A percentile compares a stretch with the other conserved stretches of the same genome.
These are phyloP conservation scores for Candida rishiriensis DNA, from an alignment of 805 yeast species.

Conservation along the genomic window DNA sequence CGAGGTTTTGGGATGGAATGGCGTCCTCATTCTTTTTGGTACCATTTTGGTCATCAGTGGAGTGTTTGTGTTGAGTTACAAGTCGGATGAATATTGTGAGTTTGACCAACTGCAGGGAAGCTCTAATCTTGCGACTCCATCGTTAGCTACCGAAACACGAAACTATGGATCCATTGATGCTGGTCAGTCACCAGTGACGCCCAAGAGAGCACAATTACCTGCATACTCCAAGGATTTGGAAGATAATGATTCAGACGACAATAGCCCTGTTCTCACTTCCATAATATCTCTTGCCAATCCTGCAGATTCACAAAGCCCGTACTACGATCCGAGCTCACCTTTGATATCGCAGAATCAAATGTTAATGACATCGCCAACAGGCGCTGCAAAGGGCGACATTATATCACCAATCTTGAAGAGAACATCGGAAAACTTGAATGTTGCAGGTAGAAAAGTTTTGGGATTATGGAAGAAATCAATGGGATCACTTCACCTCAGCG, in stretches of 20 bases:
- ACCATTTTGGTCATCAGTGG: constrained; percentile 57
- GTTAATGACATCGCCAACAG: constrained; percentile 5
- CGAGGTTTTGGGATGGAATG: constrained; percentile 30
- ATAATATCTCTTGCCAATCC: constrained; percentile 19
- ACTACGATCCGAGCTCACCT: constrained; percentile 14
- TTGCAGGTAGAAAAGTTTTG: constrained; percentile 25
- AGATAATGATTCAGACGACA: neutral
- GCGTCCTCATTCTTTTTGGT: constrained; percentile 40
- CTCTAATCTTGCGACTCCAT: constrained; percentile 7
- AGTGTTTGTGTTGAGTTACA: constrained; percentile 62
- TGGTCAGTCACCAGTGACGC: constrained; percentile 9
- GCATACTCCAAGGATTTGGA: neutral
- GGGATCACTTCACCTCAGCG: constrained; percentile 11
- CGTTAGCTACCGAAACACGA: constrained; percentile 1
- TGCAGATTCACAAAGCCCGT: constrained; percentile 19
- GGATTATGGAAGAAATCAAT: constrained; percentile 23
- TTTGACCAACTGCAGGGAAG: constrained; percentile 4
- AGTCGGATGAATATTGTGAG: constrained; percentile 21
- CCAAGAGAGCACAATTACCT: constrained; percentile 9
- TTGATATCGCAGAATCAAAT: constrained; percentile 1
- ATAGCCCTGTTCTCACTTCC: constrained; percentile 15
- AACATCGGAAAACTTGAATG: constrained; percentile 23
- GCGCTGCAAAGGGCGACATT: constrained; percentile 12
- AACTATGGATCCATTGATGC: constrained; percentile 5
- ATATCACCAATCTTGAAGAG: constrained; percentile 21